Percentiles rank a stretch among this genome's conserved stretches.
Evolutionary conservation across 768 basidiomycete species (phyloP).

Genomic region (Solioccasus polychromus): DNA sequence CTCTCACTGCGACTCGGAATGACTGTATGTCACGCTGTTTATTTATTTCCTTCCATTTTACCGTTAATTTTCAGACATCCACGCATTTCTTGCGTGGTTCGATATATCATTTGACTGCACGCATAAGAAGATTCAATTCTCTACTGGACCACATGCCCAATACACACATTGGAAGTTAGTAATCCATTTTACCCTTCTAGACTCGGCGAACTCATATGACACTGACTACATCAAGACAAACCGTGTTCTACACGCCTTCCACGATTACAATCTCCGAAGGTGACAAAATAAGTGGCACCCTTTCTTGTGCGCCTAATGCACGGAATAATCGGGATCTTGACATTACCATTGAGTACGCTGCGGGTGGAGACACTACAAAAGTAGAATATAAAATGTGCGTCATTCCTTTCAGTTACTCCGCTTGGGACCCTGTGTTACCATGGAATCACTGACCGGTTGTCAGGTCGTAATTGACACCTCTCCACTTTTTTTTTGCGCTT

Average conservation of each 20-base stretch:
- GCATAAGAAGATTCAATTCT: conserved; percentile 94
- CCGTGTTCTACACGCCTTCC: conserved; percentile 93
- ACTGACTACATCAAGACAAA: conserved; percentile 57
- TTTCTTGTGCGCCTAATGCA: conserved; percentile 84
- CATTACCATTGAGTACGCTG: conserved; percentile 75
- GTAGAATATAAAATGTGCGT: conserved; percentile 89
- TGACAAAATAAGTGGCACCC: conserved; percentile 66
- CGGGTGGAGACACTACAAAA: conserved; percentile 27
- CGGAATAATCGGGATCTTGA: conserved; percentile 96
- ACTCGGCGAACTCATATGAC: not conserved
- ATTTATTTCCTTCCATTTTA: not conserved
- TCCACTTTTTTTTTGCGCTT: conserved; percentile 4
- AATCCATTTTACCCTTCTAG: not conserved
- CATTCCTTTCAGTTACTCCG: conserved; percentile 22
- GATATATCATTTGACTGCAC: conserved; percentile 94
- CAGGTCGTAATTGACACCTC: conserved; percentile 60
- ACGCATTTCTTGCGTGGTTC: conserved; percentile 99
- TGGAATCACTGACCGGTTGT: conserved; percentile 59
- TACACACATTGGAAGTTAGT: conserved; percentile 96
- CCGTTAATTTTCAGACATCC: conserved; percentile 59
- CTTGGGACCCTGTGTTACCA: conserved; percentile 5
- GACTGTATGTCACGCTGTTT: conserved; percentile 66
- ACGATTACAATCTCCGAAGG: conserved; percentile 69
- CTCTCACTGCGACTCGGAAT: conserved; percentile 76
- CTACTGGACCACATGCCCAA: conserved; percentile 95